Evolutionary conservation across 495 filamentous ascomycete species (phyloP).

Genomic region (Penicillium antarcticum): DNA sequence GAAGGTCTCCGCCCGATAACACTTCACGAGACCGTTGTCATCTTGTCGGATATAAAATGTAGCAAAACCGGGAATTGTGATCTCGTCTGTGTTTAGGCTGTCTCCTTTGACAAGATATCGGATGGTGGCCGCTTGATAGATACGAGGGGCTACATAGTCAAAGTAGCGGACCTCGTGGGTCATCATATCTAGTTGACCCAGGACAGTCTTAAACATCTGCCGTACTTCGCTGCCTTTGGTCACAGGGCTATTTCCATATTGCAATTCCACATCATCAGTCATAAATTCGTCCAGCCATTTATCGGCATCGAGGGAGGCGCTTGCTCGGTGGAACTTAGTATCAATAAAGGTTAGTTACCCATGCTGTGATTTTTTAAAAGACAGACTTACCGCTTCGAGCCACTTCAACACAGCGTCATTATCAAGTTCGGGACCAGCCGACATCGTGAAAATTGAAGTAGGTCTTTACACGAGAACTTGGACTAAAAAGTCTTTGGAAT

Average conservation of each 20-base stretch:
- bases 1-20: constrained; percentile 10
- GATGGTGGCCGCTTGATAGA: constrained; percentile 10
- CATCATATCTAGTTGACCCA: constrained; percentile 8
- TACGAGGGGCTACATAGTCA: constrained; percentile 10
- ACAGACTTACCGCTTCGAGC: constrained; percentile 6
- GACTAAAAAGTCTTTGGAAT: too few relatives aligned
- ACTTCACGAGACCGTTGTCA: not conserved
- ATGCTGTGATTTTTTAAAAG: not conserved
- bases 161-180: constrained; percentile 8
- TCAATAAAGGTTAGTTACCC: not conserved
- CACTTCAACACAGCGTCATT: not conserved
- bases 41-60: constrained; percentile 1
- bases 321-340: constrained; percentile 7
- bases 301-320: constrained; percentile 4
- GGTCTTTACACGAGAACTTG: too few relatives aligned
- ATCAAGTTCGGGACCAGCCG: constrained; percentile 2
- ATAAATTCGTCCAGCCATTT: constrained; percentile 10
- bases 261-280: constrained; percentile 10
- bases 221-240: constrained; percentile 7
- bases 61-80: constrained; percentile 11
- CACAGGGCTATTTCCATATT: constrained; percentile 8
- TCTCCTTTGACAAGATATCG: constrained; percentile 11
- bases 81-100: constrained; percentile 2
- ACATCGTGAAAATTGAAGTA: not conserved
- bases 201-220: constrained; percentile 9